Conservation (phyloP, 1,139 yeast genomes). For the Suhomyces wounanorum region DNA sequence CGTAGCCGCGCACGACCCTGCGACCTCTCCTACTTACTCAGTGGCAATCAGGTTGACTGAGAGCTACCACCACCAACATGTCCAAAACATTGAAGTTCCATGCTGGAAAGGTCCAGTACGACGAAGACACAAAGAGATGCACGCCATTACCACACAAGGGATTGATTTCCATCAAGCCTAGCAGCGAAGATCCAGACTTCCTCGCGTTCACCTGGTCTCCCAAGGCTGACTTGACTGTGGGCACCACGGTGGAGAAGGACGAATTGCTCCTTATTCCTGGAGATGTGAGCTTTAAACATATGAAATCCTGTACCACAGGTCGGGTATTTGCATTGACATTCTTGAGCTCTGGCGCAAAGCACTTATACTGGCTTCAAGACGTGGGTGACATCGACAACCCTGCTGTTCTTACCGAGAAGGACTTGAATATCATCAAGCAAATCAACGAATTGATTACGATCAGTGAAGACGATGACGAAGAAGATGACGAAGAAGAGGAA, state of each 20-base stretch:
- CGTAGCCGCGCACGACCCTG: slow-evolving; percentile 9
- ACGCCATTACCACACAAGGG: slow-evolving; percentile 82
- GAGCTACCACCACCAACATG: slow-evolving; percentile 8
- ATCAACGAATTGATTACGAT: slow-evolving; percentile 55
- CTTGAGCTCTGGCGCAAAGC: slow-evolving; percentile 79
- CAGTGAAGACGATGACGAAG: slow-evolving; percentile 48
- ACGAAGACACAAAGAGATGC: slow-evolving; percentile 69
- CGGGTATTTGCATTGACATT: slow-evolving; percentile 84
- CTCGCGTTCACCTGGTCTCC: slow-evolving; percentile 48
- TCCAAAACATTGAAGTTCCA: slow-evolving; percentile 54
- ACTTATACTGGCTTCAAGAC: slow-evolving; percentile 91
- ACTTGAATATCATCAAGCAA: slow-evolving; percentile 52
- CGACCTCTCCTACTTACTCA: slow-evolving; percentile 1
- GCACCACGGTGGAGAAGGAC: slow-evolving; percentile 50
- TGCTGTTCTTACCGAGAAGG: slow-evolving; percentile 65
- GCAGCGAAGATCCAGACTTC: slow-evolving; percentile 54
- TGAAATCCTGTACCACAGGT: slow-evolving; percentile 76
- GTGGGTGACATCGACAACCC: slow-evolving; percentile 64
- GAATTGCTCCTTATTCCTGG: slow-evolving; percentile 88
- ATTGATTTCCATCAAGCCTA: slow-evolving; percentile 62
- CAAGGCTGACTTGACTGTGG: slow-evolving; percentile 28
- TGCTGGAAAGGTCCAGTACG: slow-evolving; percentile 82
- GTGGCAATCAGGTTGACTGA: slow-evolving; percentile 11
- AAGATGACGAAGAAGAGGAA: slow-evolving; percentile 39
- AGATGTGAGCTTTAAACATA: slow-evolving; percentile 81